Base-by-base conservation (phyloP, 345 rosid species). In the Crucihimalaya himalaica region DNA sequence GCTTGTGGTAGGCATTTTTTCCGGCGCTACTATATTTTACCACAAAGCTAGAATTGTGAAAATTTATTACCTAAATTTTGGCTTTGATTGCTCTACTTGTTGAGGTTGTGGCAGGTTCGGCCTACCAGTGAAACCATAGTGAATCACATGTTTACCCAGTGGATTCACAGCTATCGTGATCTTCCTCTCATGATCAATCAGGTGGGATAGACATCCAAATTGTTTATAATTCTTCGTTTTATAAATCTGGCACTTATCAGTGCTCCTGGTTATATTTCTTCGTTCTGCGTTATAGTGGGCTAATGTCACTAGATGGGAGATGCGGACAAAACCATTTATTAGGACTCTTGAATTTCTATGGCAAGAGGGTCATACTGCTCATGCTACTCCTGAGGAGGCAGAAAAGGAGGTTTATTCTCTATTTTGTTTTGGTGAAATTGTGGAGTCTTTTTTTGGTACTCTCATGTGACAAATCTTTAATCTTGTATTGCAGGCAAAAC, bases 291-390 rank as follows among this genome's bases (percentile, higher is more conserved):
- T 64, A 61, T 78, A 89, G 98, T 94, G 97, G 97, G 98, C 88
- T 63, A 92, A 91, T 83, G 93, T 95, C 68, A 92, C 99, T 12
- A 86, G 97, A 70, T 95, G 97, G 97, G 97, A 92, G 86, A 87
- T 88, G 95, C 89, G 92, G 29, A 89, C 97, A 3, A 89, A 95
- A 70, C 97, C 97, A 15, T 92, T 95, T 85, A 83, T 88, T 52
- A 88, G 99, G 87, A 95, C 97, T 40, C 95, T 92, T 73, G 97
- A 95, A 45, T 95, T 95, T 85, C 84, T 89, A 2, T 95, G 99
- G 99, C 99, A 89, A 80, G 97, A 92, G 78, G 97, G 99, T 72
- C 99, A 95, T 68, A 87, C 99, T 29, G 93, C 97, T 66, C 99
- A 92, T 80, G 91, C 93, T 61, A 86, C 87, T 77, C 87, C 76